Evolutionary conservation across 129 eudicot species (phyloP).

Genomic region (Chrysanthemum seticuspe): DNA sequence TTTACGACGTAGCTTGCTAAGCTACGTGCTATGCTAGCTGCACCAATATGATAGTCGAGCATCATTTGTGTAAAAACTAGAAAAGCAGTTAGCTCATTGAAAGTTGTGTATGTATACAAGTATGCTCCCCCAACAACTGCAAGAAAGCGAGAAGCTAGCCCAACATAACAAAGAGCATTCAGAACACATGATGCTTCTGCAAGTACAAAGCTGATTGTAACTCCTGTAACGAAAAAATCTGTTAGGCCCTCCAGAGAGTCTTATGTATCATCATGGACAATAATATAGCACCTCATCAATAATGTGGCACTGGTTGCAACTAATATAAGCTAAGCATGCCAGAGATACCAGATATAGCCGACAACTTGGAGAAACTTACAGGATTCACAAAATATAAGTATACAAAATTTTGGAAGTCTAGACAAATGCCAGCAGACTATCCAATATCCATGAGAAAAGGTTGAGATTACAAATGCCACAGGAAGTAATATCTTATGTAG

Average conservation of each 20-base stretch:
- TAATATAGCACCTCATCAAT: too few species aligned
- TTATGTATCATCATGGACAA: background rate
- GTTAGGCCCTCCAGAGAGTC: background rate
- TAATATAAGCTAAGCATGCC: background rate
- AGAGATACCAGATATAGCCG: background rate
- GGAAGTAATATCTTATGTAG: background rate
- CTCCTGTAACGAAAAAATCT: constrained; percentile 53
- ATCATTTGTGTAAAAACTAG: constrained; percentile 91
- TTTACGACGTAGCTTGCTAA: constrained; percentile 84
- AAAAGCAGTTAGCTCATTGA: constrained; percentile 96
- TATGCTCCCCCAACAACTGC: constrained; percentile 99
- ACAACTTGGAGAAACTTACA: background rate
- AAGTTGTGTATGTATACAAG: constrained; percentile 85
- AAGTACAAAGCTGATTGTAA: constrained; percentile 77
- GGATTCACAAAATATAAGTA: background rate
- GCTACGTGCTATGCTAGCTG: constrained; percentile 98
- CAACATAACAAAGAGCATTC: constrained; percentile 97
- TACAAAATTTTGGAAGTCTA: too few species aligned
- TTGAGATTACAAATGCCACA: background rate
- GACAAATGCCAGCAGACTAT: background rate
- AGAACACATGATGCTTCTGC: constrained; percentile 94
- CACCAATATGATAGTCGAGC: constrained; percentile 99
- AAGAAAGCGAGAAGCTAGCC: constrained; percentile 89
- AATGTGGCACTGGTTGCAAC: too few species aligned
- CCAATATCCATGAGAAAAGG: background rate